phyloP scores from a whole-genome alignment of 2,329 filamentous ascomycete species.

The Emergomyces orientalis region DNA sequence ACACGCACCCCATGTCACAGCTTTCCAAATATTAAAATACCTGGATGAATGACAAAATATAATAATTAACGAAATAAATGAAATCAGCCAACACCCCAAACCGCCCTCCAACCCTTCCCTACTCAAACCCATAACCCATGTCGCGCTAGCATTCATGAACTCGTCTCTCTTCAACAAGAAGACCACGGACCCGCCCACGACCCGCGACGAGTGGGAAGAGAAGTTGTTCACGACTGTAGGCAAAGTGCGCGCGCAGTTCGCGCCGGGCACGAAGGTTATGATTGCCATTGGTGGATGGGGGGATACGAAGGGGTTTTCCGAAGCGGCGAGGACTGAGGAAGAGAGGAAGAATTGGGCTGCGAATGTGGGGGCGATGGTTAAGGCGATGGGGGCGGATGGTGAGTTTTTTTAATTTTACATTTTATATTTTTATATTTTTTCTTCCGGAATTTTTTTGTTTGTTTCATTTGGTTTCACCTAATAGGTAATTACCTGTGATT shows the following conservation, averaged over 20 bases:
- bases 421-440: no score
- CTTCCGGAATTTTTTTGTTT: no score
- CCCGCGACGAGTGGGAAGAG: slow-evolving; percentile 29
- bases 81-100: slow-evolving; percentile 20
- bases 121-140: slow-evolving; percentile 42
- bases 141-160: slow-evolving; percentile 50
- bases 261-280: slow-evolving; percentile 47
- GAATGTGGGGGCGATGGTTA: slow-evolving; percentile 53
- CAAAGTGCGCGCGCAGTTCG: slow-evolving; percentile 42
- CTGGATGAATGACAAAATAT: background rate
- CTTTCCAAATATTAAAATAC: no score
- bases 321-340: slow-evolving; percentile 41
- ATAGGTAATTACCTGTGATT: no score
- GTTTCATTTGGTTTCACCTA: no score
- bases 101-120: background rate
- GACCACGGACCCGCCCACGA: slow-evolving; percentile 18
- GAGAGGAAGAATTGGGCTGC: slow-evolving; percentile 49
- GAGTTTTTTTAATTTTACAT: slow-evolving; percentile 29
- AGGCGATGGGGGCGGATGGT: slow-evolving; percentile 52
- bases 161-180: slow-evolving; percentile 45
- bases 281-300: slow-evolving; percentile 65
- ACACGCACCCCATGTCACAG: no score
- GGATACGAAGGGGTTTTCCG: slow-evolving; percentile 51
- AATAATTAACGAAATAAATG: slow-evolving; percentile 10
- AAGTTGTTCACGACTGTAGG: slow-evolving; percentile 47